Evolutionary conservation across 2,329 filamentous ascomycete genomes (phyloP).

Genomic region (Kalmusia sp.): DNA sequence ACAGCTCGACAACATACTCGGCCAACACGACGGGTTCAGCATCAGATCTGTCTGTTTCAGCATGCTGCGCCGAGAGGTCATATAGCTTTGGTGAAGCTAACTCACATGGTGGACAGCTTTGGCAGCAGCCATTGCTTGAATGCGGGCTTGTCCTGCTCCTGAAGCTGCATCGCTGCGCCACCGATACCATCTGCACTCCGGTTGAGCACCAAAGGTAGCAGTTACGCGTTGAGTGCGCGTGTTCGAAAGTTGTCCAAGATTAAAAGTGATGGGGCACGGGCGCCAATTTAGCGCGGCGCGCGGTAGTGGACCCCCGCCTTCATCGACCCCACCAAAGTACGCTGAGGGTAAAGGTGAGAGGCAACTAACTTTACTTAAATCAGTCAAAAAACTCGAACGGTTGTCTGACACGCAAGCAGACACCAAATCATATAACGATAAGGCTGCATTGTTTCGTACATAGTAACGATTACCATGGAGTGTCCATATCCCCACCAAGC

Average conservation of each 20-base stretch:
- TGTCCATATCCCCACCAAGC: too few relatives aligned
- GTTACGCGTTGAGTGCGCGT: background rate
- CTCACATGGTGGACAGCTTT: slow-evolving; percentile 77
- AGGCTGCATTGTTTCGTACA: too few relatives aligned
- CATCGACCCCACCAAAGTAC: background rate
- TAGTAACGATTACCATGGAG: too few relatives aligned
- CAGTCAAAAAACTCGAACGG: background rate
- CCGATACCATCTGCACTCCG: slow-evolving; percentile 7
- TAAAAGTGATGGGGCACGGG: background rate
- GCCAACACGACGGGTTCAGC: slow-evolving; percentile 82
- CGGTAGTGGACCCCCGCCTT: background rate
- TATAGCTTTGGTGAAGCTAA: slow-evolving; percentile 14
- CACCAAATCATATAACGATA: too few relatives aligned
- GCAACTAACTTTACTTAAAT: background rate
- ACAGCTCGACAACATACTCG: slow-evolving; percentile 81
- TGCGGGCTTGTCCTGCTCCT: slow-evolving; percentile 60
- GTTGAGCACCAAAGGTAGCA: background rate
- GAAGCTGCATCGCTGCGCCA: slow-evolving; percentile 57
- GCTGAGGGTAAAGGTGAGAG: background rate
- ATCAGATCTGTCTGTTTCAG: slow-evolving; percentile 65
- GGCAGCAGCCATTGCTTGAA: slow-evolving; percentile 81
- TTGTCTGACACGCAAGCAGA: too few relatives aligned
- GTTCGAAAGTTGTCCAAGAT: background rate
- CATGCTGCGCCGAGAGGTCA: background rate
- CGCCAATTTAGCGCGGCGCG: slow-evolving; percentile 1